Evolutionary conservation across 305 asterid species (phyloP), one percentile per base, ranked within the genome.

Genomic region (Salvia sclarea): DNA sequence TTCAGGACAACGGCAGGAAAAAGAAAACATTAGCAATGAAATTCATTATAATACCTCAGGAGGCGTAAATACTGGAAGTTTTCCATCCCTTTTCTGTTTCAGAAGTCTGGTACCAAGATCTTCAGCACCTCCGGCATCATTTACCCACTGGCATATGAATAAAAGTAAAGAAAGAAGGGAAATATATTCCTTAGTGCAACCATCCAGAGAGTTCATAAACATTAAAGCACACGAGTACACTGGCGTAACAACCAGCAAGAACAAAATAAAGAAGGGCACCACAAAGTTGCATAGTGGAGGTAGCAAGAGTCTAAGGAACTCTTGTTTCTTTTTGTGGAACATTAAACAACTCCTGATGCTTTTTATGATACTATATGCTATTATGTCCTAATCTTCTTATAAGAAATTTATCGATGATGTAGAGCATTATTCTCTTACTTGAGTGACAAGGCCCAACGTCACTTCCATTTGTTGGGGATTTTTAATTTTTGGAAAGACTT

Each of bases 81-180:
- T 74, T 74, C 84, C 96, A 33, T 76, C 86, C 82, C 79, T 90
- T 82, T 80, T 86, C 78, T 61, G 85, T 78, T 82, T 83, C 40
- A 92, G 76, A 75, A 90, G 92, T 68, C 79, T 82, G 71, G 14
- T 81, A 54, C 96, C 96, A 58, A 90, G 75, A 73, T 78, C 83
- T 62, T 90, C 91, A 70, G 82, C 80, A 69, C 96, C 98, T 71
- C 98, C 98, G 52, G 79, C 72, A 57, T 83, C 96, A 69, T 85
- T 83, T 61, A 92, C 85, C 97, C 97, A 90, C 98, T 82, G 75
- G 59, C 14, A 12, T 44, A 18, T 43, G 38, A 9, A 21, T 52
- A 18, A 13, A 6, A 48, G 70, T 3, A 45, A 37, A 59, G 18
- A 31, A 45, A 73, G n/a, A 61, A 43, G 7, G 33, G 17, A 41